Base-by-base conservation (phyloP, 192 early-diverging fungal genomes). In the Rhizoclosmatium sp. region DNA sequence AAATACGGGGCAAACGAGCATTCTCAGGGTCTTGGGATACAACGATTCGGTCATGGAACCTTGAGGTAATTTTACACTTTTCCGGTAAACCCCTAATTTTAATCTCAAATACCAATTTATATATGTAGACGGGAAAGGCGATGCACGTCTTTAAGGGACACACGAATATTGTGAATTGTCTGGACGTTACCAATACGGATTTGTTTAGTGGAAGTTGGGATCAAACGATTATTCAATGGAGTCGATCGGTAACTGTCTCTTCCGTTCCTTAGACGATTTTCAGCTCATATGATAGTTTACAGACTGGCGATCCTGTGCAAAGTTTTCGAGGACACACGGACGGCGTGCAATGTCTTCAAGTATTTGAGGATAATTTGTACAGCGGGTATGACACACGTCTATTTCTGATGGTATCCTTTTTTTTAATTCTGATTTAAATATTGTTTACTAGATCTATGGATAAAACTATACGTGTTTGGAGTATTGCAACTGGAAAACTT, bases 81-180 rank as follows among this genome's bases (percentile, higher is more conserved):
- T 48, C 0, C 42, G 41, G 21, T 10, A 71, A 79, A 9, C 65
- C 14, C 12, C 14, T 31, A 66, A 31, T 58, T 60, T 16, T 19
- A 47, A 14, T 16, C 7, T 48, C 69, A 48, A 19, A 12, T 16
- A 16, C 12, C 58, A 58, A 58, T 74, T 23, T 56, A 45, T 42
- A 67, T 7, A 39, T 49, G 31, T 49, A 87, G 80, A 83, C 80
- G 16, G 81, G 84, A 3, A 85, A 84, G 58, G 77, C 75, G 14
- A 87, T 89, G 85, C 88, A 89, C 61, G 84, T 87, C n/a, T 89
- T 89, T 67, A 83, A 84, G 56, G 88, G 88, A 16, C 88, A 89
- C 76, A 84, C 60, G 21, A 87, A 87, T 48, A 86, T 86, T 69
- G 83, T 89, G 21, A 89, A 89, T 71, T 86, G 87, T 67, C 69